Evolutionary conservation across 1,139 yeast genomes (phyloP), one percentile per base, ranked within the genome.

Genomic region (Taphrina confusa): DNA sequence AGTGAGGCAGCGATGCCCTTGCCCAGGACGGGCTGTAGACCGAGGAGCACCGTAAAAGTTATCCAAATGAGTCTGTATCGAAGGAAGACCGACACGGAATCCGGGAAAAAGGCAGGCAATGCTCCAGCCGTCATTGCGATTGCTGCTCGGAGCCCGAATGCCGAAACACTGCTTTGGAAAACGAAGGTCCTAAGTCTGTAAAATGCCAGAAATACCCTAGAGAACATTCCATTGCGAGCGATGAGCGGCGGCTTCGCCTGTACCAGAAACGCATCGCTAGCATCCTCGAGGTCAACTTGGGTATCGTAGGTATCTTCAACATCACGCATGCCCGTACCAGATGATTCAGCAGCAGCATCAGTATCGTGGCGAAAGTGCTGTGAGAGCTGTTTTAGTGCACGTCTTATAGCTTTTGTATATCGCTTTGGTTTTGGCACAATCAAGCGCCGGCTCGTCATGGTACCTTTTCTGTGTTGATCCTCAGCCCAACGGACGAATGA

Each of bases 61-160:
- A 56, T 56, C 60, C 60, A 56, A 3, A 56, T 25, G 27, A 56
- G 42, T 23, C 60, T 51, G 28, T 36, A 56, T 12, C 39, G 31
- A n/a, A 56, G 46, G 22, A 56, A 56, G 3, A 30, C 39, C 8
- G 37, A 23, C 12, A 34, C 28, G 2, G 54, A 46, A 28, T 37
- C 54, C 4, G 46, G 60, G 36, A 56, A 56, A 18, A 45, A 56
- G 6, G 51, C 60, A 4, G 60, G 60, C 42, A 56, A 23, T 12
- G 60, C 37, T n/a, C 39, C 37, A 4, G 34, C 54, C 8, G 27
- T 25, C 60, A 56, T 56, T 6, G 54, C 60, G 9, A 56, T n/a
- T 22, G 60, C 60, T 8, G 60, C 60, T 27, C 60, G 45, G 11
- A 46, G 22, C n/a, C 47, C 60, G 22, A 56, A 56, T 2, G 46